Conservation (phyloP, 306 rosid species). For the Boehmeria nivea region DNA sequence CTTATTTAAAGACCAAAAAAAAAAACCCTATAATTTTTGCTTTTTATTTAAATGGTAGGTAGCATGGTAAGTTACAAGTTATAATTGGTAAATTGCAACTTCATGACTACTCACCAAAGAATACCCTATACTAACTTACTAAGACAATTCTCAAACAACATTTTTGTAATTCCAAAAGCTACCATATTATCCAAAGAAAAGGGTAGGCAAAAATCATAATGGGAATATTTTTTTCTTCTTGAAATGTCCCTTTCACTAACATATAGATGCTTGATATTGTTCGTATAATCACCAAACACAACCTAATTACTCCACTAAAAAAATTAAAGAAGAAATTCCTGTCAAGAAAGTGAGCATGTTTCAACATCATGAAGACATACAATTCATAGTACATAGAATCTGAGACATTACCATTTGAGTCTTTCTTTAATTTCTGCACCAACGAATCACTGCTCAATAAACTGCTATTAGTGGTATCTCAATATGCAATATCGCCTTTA, state of each 20-base stretch:
- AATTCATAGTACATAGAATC: not conserved
- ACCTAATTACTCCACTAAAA: not conserved
- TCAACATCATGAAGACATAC: constrained; percentile 4
- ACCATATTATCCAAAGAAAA: constrained; percentile 7
- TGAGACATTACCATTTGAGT: not conserved
- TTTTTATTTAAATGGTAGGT: too few relatives aligned
- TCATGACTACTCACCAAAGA: too few relatives aligned
- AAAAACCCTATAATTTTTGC: too few relatives aligned
- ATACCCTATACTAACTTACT: too few relatives aligned
- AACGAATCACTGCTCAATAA: not conserved
- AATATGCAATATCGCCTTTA: not conserved
- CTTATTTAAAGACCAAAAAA: too few relatives aligned
- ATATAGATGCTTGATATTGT: not conserved
- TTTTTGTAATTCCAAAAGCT: too few relatives aligned
- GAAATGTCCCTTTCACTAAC: constrained; percentile 7
- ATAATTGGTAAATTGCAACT: too few relatives aligned
- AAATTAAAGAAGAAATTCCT: not conserved
- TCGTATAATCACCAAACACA: not conserved
- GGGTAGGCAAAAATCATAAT: not conserved
- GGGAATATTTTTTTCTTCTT: constrained; percentile 1
- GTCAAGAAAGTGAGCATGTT: too few relatives aligned
- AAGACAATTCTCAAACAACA: too few relatives aligned
- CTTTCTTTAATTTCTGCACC: not conserved
- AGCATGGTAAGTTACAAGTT: too few relatives aligned
- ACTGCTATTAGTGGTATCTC: not conserved